Evolutionary conservation across 495 filamentous ascomycete species (phyloP), one percentile per base, ranked within the genome.

Genomic region (Aspergillus ellipticus): DNA sequence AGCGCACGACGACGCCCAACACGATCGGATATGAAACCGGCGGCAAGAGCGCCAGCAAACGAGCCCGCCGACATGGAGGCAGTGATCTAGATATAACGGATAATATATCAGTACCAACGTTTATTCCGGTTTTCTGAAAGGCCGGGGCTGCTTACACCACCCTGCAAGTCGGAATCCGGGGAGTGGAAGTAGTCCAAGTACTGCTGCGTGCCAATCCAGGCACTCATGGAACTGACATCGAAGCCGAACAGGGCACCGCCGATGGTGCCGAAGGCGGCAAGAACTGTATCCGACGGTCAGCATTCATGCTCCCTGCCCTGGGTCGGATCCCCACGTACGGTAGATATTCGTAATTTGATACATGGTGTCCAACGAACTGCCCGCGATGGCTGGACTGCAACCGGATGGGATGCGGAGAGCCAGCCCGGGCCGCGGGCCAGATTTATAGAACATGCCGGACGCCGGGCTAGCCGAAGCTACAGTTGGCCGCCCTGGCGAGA

Each of bases 131-230:
- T 1, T 0, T 21, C 15, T 1, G 2, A 13, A 5, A 16, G 28
- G 0, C 5, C 16, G n/a, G 13, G 39, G 6, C 22, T 24, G 66
- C 68, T 45, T 66, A 65, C 81, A 76, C 57, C 72, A 22, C 86
- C 87, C 67, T 89, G 85, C 13, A 78, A 73, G 43, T 84, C 68
- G 7, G 80, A 84, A 24, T 85, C 71, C 0, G 86, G 87, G 56
- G 84, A 77, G 66, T 83, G 67, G 69, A 90, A 89, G 63, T 81
- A 89, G 1, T 78, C 69, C 49, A 82, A 74, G 63, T 90, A 92
- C 61, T 89, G 86, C 3, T 79, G 57, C 13, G 86, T 86, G 20
- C 82, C 82, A 63, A 90, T 82, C 67, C 88, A 88, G 62, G 87
- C 88, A 45, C 78, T 82, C 81, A 90, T 89, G 31, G 85, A 88